These are phyloP conservation scores for Heliamphora exappendiculata DNA, from an alignment of 148 eudicot species.

Conservation along the genomic window DNA sequence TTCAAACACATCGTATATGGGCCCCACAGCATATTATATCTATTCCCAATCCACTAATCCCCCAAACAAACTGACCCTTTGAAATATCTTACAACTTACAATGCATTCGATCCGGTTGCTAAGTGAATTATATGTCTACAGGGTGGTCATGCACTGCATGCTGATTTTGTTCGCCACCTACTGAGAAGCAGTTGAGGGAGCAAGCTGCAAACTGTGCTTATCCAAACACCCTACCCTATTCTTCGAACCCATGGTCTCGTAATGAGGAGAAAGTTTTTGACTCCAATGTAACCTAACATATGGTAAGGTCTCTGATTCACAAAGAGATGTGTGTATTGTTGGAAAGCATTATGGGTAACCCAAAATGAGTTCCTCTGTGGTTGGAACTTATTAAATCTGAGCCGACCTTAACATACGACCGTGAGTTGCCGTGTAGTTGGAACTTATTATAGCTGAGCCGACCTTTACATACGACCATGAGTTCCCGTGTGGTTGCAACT, in stretches of 20 bases:
- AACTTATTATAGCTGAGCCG: neutral
- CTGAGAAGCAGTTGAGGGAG: constrained; percentile 11
- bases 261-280: neutral
- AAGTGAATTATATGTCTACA: constrained; percentile 13
- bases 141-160: constrained; percentile 91
- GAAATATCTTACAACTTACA: no score
- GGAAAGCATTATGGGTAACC: neutral
- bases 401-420: no score
- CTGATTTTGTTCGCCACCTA: constrained; percentile 55
- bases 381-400: neutral
- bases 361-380: neutral
- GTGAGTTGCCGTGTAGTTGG: neutral
- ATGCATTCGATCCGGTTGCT: neutral
- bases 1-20: no score
- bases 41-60: no score
- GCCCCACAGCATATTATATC: no score
- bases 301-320: neutral
- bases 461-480: no score
- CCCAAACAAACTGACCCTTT: no score
- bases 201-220: neutral
- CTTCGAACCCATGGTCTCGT: neutral
- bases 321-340: neutral
- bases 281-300: neutral
- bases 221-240: neutral
- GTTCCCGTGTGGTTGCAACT: neutral